Evolutionary conservation across 306 rosid species (phyloP).

Genomic region (cucumber (Cucumis sativus)): Cucumber_9930_V3 NC_026657.2:15672001-15672500

Average conservation of each 20-base stretch:
- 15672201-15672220: constrained; percentile 59
- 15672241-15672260: constrained; percentile 74
- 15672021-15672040: constrained; percentile 72
- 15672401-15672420: constrained; percentile 86
- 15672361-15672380: constrained; percentile 84
- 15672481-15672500: constrained; percentile 84
- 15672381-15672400: constrained; percentile 69
- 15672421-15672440: constrained; percentile 85
- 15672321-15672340: constrained; percentile 78
- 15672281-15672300: constrained; percentile 74
- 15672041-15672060: constrained; percentile 77
- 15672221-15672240: constrained; percentile 61
- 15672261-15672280: constrained; percentile 58
- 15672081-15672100: constrained; percentile 53
- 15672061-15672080: constrained; percentile 65
- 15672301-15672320: constrained; percentile 78
- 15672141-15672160: constrained; percentile 72
- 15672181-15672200: constrained; percentile 51
- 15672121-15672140: constrained; percentile 47
- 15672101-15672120: constrained; percentile 50
- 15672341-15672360: constrained; percentile 81
- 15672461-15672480: constrained; percentile 63
- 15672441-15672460: constrained; percentile 80
- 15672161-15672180: constrained; percentile 53
- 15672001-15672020: constrained; percentile 80